These are phyloP conservation scores for Aspergillus leporis DNA, from an alignment of 495 filamentous ascomycete species.

Conservation along the genomic window DNA sequence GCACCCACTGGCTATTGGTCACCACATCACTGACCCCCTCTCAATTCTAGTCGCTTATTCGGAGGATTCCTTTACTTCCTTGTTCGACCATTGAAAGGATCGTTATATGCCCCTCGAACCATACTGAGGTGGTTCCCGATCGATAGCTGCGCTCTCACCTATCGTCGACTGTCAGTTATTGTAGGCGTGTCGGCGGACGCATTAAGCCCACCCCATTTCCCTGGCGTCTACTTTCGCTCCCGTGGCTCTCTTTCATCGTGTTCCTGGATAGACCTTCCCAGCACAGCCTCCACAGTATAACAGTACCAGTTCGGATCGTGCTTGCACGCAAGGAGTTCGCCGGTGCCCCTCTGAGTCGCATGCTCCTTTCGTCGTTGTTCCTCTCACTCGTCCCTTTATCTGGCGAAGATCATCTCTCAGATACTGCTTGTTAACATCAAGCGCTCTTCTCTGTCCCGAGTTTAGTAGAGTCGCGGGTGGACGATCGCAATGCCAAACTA, in stretches of 20 bases:
- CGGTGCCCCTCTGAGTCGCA: slow-evolving; percentile 19
- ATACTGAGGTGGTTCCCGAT: slow-evolving; percentile 4
- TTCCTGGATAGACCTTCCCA: neutral
- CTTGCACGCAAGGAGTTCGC: slow-evolving; percentile 26
- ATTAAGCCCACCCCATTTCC: slow-evolving; percentile 17
- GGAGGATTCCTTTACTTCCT: neutral
- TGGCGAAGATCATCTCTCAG: slow-evolving; percentile 7
- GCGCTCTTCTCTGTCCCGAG: slow-evolving; percentile 19
- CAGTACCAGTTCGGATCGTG: slow-evolving; percentile 14
- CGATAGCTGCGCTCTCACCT: slow-evolving; percentile 15
- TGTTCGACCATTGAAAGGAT: neutral
- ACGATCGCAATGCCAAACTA: slow-evolving; percentile 46
- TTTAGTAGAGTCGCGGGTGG: slow-evolving; percentile 25
- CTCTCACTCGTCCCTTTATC: slow-evolving; percentile 10
- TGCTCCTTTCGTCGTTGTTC: slow-evolving; percentile 6
- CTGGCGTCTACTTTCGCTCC: slow-evolving; percentile 13
- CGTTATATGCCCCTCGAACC: neutral
- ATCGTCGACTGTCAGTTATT: slow-evolving; percentile 4
- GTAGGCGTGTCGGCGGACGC: slow-evolving; percentile 7
- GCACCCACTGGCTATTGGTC: slow-evolving; percentile 7
- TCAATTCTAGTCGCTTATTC: neutral
- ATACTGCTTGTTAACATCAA: slow-evolving; percentile 11
- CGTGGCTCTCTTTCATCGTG: neutral
- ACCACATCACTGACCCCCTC: slow-evolving; percentile 2
- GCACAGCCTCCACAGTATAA: slow-evolving; percentile 7